Evolutionary conservation across 768 basidiomycete species (phyloP).

Genomic region (Dioszegia aurantiaca): DNA sequence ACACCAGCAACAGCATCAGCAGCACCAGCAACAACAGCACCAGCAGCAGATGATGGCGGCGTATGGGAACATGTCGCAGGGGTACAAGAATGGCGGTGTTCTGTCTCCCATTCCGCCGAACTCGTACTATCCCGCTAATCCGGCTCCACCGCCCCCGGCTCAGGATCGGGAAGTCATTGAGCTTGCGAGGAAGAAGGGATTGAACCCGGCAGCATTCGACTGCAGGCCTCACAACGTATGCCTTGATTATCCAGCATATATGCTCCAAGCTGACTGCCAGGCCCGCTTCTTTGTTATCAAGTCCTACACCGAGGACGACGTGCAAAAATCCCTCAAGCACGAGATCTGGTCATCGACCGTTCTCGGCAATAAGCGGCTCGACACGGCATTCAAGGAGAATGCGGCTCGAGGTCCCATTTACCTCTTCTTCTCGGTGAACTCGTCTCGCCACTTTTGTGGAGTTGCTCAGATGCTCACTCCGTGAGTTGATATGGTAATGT

Average conservation of each 20-base stretch:
- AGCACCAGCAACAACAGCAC: conserved; percentile 18
- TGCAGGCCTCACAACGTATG: conserved; percentile 63
- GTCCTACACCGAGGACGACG: conserved; percentile 68
- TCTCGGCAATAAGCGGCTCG: conserved; percentile 93
- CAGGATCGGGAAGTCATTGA: conserved; percentile 40
- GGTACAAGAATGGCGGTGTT: background rate
- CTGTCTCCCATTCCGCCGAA: background rate
- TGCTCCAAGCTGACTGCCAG: background rate
- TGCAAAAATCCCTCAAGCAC: conserved; percentile 95
- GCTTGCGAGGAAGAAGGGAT: conserved; percentile 40
- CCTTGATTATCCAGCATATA: conserved; percentile 62
- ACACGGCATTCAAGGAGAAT: conserved; percentile 96
- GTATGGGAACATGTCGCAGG: conserved; percentile 8
- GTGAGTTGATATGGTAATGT: conserved; percentile 58
- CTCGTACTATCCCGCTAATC: background rate
- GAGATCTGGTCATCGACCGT: conserved; percentile 98
- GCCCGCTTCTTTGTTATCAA: conserved; percentile 15
- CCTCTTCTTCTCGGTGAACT: conserved; percentile 97
- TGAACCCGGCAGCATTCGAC: conserved; percentile 48
- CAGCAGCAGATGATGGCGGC: conserved; percentile 14
- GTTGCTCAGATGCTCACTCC: conserved; percentile 98
- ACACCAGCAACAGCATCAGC: conserved; percentile 19
- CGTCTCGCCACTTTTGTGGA: conserved; percentile 82
- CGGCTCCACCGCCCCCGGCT: background rate
- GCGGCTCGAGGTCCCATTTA: conserved; percentile 89